phyloP scores from a whole-genome alignment of 1,139 yeast species.

The Zygosaccharomyces pseudobailii region DNA sequence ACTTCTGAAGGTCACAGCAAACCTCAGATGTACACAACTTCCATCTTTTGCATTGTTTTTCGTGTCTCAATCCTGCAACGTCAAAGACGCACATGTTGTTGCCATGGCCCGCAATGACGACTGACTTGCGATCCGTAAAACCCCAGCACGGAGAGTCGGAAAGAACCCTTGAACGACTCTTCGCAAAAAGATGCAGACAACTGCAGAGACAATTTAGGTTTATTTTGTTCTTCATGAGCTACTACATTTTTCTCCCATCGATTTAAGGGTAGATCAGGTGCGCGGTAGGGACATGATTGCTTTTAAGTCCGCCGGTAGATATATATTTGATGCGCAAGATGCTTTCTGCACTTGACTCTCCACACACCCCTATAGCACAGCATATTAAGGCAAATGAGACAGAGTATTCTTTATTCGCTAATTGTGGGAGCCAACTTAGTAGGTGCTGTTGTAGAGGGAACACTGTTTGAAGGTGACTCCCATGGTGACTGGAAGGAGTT shows the following conservation, averaged over 20 bases:
- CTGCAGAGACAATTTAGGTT: not conserved
- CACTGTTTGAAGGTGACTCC: not conserved
- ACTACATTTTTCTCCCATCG: not conserved
- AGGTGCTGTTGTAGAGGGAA: slow-evolving; percentile 8
- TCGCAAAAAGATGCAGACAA: not conserved
- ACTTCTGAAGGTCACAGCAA: too few species aligned
- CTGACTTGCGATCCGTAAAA: too few species aligned
- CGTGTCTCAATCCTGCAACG: too few species aligned
- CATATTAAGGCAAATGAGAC: slow-evolving; percentile 2
- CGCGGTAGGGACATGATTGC: not conserved
- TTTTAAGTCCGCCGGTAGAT: not conserved
- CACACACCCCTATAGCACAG: not conserved
- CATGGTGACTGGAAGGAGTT: not conserved
- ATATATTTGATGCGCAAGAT: not conserved
- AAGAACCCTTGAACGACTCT: not conserved
- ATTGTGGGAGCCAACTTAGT: slow-evolving; percentile 5
- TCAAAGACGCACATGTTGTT: too few species aligned
- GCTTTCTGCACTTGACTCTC: not conserved
- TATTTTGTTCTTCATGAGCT: not conserved
- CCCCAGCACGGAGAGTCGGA: too few species aligned
- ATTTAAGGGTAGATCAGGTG: not conserved
- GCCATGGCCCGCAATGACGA: too few species aligned
- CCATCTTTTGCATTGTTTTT: too few species aligned
- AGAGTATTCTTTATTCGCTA: not conserved
- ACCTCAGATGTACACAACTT: too few species aligned